Percentiles rank a stretch among this genome's conserved stretches.
Evolutionary conservation across 345 rosid species (phyloP).

Genomic region (Eucalyptus erythrocorys): DNA sequence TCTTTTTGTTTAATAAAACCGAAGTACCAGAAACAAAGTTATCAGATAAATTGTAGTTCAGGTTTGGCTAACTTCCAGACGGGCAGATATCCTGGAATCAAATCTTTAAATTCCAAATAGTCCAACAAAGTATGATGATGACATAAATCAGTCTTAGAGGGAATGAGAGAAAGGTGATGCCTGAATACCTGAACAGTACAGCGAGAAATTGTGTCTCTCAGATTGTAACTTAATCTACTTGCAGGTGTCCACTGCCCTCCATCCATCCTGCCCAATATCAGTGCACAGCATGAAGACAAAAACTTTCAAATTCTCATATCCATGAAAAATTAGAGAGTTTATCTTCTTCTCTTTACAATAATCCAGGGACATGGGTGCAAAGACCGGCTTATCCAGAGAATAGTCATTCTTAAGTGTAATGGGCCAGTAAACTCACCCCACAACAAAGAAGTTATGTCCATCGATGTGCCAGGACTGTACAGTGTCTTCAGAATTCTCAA

Average conservation of each 20-base stretch:
- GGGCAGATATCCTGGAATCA: neutral
- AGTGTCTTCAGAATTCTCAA: constrained; percentile 61
- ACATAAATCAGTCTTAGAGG: neutral
- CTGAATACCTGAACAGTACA: constrained; percentile 52
- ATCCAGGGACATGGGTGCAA: neutral
- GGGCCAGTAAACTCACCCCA: constrained; percentile 42
- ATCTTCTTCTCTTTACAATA: neutral
- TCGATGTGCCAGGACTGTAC: constrained; percentile 88
- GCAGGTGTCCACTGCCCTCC: constrained; percentile 67
- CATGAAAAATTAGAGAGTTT: neutral
- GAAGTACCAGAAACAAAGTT: neutral
- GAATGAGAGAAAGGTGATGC: neutral
- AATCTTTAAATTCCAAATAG: neutral
- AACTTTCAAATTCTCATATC: neutral
- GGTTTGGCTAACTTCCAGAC: neutral
- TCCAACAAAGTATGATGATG: neutral
- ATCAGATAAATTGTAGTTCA: neutral
- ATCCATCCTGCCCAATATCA: constrained; percentile 39
- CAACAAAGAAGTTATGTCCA: constrained; percentile 81
- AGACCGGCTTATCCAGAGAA: neutral
- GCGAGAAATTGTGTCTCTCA: constrained; percentile 51
- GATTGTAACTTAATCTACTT: constrained; percentile 38
- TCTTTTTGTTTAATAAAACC: neutral
- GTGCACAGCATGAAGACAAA: neutral
- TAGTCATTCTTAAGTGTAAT: neutral